Base-by-base conservation (phyloP, 2,329 filamentous ascomycete genomes). In the Raffaelea ambrosiae region DNA sequence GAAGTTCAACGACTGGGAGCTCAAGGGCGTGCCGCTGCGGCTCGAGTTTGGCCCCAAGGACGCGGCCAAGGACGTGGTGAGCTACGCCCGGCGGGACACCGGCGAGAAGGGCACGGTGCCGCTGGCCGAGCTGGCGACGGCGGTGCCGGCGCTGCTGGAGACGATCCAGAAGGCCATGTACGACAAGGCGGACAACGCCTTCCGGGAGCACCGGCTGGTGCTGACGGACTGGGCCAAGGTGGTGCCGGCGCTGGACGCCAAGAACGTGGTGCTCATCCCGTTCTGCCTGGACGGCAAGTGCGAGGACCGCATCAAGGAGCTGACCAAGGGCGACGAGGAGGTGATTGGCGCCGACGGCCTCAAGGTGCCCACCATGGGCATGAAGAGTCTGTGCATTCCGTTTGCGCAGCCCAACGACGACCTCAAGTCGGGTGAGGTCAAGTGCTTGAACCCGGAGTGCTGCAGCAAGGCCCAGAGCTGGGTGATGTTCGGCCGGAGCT, bases 1-100 rank as follows among this genome's bases (percentile, higher is more conserved):
- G 83, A 98, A 98, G 69, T 98, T 98, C 75, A 95, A 94, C 69
- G 90, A 98, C 69, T 96, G 89, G 88, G 94, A 98, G 67, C 77
- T 97, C 58, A 94, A 91, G 70, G 93, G 94, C 63, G 86, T 97
- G 39, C 93, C 94, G 42, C 79, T 98, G 35, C 86, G 93, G 51
- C 77, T 98, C 50, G 93, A 98, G 67, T 95, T 95, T 61, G 94
- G 94, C 5, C 91, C 93, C 59, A 95, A 95, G 69, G 93, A 97
- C 63, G 84, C 85, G 13, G 88, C 86, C 54, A 88, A 90, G 63
- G 79, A 85, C 49, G 86, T 90, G 39, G 84, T 97, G 57, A 88
- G 84, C 54, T 87, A 79, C 53, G 87, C 90, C 20, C 87, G 93
- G 60, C 87, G 94, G 59, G 93, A 98, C 65, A 86, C 86, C 18